Conservation (phyloP, 139 green algal genomes). For the Chlamydomonas sphaeroides region DNA sequence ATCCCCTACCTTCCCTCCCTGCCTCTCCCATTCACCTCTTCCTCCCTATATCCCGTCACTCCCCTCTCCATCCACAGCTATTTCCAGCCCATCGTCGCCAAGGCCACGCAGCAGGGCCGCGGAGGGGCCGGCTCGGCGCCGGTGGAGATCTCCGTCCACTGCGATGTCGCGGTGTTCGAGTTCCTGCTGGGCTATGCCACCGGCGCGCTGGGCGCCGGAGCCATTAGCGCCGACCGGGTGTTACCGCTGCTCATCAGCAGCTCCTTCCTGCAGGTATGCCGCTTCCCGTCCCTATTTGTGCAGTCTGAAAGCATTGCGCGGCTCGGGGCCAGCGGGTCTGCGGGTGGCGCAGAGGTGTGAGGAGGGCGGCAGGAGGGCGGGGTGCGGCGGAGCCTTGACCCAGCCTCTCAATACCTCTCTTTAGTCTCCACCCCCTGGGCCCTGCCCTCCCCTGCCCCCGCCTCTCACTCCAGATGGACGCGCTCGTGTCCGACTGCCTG, state of each 20-base stretch:
- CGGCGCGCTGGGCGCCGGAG: not conserved
- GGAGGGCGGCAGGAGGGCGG: too few relatives aligned
- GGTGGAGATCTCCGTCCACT: slow-evolving; percentile 22
- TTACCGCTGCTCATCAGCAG: slow-evolving; percentile 9
- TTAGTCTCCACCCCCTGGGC: too few relatives aligned
- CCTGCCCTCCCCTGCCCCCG: too few relatives aligned
- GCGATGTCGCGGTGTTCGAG: slow-evolving; percentile 16
- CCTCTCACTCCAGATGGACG: slow-evolving; percentile 25
- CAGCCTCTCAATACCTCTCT: not conserved
- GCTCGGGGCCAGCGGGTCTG: too few relatives aligned
- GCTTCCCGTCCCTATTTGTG: too few relatives aligned
- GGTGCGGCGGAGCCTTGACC: not conserved
- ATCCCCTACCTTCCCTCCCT: too few relatives aligned
- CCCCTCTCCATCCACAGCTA: not conserved
- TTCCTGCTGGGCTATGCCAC: slow-evolving; percentile 25
- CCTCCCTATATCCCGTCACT: not conserved
- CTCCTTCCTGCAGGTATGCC: slow-evolving; percentile 33
- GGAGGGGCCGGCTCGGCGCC: too few relatives aligned
- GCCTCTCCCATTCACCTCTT: not conserved
- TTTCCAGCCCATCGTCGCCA: not conserved
- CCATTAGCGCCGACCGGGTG: slow-evolving; percentile 3
- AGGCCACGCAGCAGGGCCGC: not conserved
- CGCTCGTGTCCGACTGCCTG: slow-evolving; percentile 17
- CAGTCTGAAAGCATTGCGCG: too few relatives aligned
- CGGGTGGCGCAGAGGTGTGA: too few relatives aligned